A percentile compares a stretch with the other conserved stretches of the same genome.
These are phyloP conservation scores for Raffaelea deltoideospora DNA, from an alignment of 2,329 filamentous ascomycete genomes.

Conservation along the genomic window DNA sequence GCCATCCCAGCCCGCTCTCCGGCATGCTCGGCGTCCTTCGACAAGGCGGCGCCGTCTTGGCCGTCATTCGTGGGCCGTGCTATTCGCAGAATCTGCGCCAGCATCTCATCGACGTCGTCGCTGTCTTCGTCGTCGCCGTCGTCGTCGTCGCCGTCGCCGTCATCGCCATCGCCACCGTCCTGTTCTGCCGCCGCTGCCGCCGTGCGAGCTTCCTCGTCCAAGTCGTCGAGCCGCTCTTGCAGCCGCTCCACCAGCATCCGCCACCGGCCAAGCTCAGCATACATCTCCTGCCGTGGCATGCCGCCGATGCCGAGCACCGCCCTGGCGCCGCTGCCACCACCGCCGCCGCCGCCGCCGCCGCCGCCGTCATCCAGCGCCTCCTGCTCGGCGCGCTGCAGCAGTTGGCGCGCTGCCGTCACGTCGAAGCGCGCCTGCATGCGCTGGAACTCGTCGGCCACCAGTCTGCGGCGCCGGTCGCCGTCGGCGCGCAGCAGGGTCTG, in stretches of 20 bases:
- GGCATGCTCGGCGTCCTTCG: constrained; percentile 39
- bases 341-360: constrained; percentile 20
- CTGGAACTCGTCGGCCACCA: constrained; percentile 51
- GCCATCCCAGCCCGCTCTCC: constrained; percentile 20
- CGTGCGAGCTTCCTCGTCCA: constrained; percentile 41
- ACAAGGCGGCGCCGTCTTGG: no score
- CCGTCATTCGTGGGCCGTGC: no score
- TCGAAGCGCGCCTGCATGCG: constrained; percentile 48
- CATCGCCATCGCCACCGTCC: constrained; percentile 20
- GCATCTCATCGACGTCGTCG: constrained; percentile 36
- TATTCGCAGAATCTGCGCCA: constrained; percentile 38
- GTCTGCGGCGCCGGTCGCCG: constrained; percentile 38
- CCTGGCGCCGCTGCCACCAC: constrained; percentile 27
- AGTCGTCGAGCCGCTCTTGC: constrained; percentile 49
- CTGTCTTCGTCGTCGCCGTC: constrained; percentile 23
- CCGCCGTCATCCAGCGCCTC: constrained; percentile 38
- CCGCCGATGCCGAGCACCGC: constrained; percentile 33
- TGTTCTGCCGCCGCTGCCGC: constrained; percentile 13
- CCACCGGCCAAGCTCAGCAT: constrained; percentile 48
- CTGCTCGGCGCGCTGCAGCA: constrained; percentile 58
- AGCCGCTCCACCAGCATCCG: constrained; percentile 52
- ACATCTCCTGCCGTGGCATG: constrained; percentile 41
- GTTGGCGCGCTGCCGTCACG: constrained; percentile 52
- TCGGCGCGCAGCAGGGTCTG: constrained; percentile 47
- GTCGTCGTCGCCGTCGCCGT: constrained; percentile 20